phyloP scores from a whole-genome alignment of 495 filamentous ascomycete species.

The Trichocladium antarcticum region DNA sequence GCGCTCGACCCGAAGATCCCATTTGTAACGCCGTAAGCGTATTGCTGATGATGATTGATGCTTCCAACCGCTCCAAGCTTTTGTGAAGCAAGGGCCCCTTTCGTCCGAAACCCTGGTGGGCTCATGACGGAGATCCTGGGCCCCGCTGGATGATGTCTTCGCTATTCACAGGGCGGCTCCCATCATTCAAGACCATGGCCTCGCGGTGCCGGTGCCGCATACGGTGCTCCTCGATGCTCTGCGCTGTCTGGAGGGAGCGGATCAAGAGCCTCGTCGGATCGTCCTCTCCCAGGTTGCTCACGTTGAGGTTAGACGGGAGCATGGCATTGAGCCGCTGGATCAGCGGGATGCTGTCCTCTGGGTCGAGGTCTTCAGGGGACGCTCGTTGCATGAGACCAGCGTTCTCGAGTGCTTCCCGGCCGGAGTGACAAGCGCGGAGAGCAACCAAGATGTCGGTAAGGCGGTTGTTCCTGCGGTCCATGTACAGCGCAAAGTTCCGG shows the following conservation, averaged over 20 bases:
- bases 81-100: background rate
- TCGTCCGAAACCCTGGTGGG: background rate
- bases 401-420: conserved; percentile 32
- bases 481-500: conserved; percentile 36
- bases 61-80: background rate
- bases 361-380: conserved; percentile 9
- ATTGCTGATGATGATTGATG: background rate
- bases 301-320: conserved; percentile 23
- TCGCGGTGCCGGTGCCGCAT: conserved; percentile 47
- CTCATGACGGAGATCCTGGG: conserved; percentile 18
- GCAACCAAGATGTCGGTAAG: conserved; percentile 35
- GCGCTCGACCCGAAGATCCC: too few species aligned
- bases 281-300: conserved; percentile 24
- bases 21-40: background rate
- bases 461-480: conserved; percentile 32
- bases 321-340: conserved; percentile 25
- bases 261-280: conserved; percentile 22
- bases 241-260: conserved; percentile 28
- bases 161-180: conserved; percentile 43
- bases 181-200: conserved; percentile 55
- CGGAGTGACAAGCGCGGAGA: conserved; percentile 27
- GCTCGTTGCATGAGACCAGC: conserved; percentile 28
- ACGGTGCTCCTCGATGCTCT: conserved; percentile 41
- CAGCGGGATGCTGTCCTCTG: conserved; percentile 5
- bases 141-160: conserved; percentile 47